phyloP scores from a whole-genome alignment of 257 asterid genomes.

The Lavandula angustifolia region DNA sequence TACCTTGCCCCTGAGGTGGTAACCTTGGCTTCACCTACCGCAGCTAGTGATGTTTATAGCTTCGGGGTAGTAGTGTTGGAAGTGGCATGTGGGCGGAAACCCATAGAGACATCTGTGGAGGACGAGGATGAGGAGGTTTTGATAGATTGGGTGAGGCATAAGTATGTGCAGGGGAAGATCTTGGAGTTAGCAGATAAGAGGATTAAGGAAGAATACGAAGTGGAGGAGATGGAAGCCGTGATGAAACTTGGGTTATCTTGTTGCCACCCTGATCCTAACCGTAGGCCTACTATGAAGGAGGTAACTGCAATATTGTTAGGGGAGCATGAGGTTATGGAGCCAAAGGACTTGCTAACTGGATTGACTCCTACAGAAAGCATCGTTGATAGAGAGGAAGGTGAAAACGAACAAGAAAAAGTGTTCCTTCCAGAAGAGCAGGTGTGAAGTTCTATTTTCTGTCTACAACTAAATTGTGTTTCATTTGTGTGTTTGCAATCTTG shows the following conservation, averaged over 20 bases:
- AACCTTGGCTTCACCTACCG: constrained; percentile 67
- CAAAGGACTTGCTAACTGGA: constrained; percentile 49
- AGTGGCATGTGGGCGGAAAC: constrained; percentile 79
- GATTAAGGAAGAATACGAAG: constrained; percentile 56
- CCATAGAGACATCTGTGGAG: constrained; percentile 45
- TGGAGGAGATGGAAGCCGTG: constrained; percentile 68
- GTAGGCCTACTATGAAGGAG: constrained; percentile 77
- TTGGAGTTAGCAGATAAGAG: constrained; percentile 63
- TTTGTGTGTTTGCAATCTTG: constrained; percentile 9
- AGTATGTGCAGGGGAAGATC: constrained; percentile 56
- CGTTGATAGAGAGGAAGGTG: constrained; percentile 34
- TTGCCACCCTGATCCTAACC: constrained; percentile 78
- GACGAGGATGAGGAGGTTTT: constrained; percentile 70
- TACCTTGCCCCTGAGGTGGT: constrained; percentile 84
- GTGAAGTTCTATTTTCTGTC: constrained; percentile 35
- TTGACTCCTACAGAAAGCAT: constrained; percentile 29
- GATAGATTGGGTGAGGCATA: constrained; percentile 75
- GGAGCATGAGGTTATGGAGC: constrained; percentile 47
- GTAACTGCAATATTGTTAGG: constrained; percentile 65
- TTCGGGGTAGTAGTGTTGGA: constrained; percentile 78
- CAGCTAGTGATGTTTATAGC: constrained; percentile 76
- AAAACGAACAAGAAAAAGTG: constrained; percentile 27
- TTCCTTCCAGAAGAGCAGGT: constrained; percentile 33
- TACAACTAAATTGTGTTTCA: not conserved
- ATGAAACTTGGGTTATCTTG: constrained; percentile 76